Base-by-base conservation (phyloP, 2,329 filamentous ascomycete species). In the Teratosphaeria viscida region DNA sequence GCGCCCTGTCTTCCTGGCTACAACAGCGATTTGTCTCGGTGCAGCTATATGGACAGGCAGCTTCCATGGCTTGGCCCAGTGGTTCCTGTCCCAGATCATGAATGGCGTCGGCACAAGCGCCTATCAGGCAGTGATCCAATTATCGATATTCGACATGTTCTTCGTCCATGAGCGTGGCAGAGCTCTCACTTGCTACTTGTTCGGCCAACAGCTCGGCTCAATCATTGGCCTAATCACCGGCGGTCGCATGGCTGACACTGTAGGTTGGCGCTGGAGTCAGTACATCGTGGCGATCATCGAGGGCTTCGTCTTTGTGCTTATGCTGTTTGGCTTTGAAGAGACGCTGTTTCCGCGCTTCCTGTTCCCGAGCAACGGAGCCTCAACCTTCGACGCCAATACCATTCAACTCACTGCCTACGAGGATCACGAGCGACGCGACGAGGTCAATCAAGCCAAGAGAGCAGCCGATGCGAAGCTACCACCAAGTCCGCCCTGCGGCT, bases 1-100 rank as follows among this genome's bases (percentile, higher is more conserved):
- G 52, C 71, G 75, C 5, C 71, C 74, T 23, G 71, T 75, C 14
- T 73, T 72, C 47, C 68, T 76, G 5, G 52, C 70, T 6, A 75
- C 70, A 27, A 66, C 73, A 35, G 55, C 71, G 3, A 66, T 75
- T 8, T 70, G 71, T 29, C 61, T 70, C 1, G 64, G 59, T 8
- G 64, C 68, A 7, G 70, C 65, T 37, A 60, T 75, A n/a, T 75
- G 72, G 72, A 65, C 66, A 27, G 72, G 68, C 0, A 57, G 55
- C 26, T 69, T 68, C 55, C 59, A 67, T 16, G 67, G 68, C 12
- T 62, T 62, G 6, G 68, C 60, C 5, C 70, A 74, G 55, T 74
- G 70, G 64, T 55, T 27, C 32, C 54, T 55, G 11, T 43, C 37
- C 12, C 37, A 43, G 37, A 43, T 14, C 11, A 14, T 43, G 11